phyloP scores from a whole-genome alignment of 2,329 filamentous ascomycete species.

The Neonectria coccinea region DNA sequence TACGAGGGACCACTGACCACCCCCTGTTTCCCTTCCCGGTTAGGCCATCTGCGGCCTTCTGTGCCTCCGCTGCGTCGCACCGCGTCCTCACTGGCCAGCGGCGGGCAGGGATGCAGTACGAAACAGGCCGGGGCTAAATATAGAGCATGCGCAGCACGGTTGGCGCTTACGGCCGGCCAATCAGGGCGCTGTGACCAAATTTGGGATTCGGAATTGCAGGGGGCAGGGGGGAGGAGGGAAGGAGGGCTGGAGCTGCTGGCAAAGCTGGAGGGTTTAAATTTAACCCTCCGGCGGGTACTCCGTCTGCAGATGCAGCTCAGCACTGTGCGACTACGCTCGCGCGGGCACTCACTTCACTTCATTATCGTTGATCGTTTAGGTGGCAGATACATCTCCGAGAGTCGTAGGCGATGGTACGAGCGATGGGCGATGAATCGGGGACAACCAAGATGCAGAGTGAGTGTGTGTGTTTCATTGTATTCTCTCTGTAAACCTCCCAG shows the following conservation, averaged over 20 bases:
- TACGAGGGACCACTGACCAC: slow-evolving; percentile 42
- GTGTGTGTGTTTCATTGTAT: not conserved
- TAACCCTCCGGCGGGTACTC: slow-evolving; percentile 39
- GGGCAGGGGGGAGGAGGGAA: slow-evolving; percentile 17
- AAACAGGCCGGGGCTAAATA: slow-evolving; percentile 51
- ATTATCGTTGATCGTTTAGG: not conserved
- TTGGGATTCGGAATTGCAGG: slow-evolving; percentile 42
- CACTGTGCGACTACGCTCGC: slow-evolving; percentile 37
- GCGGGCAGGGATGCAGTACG: slow-evolving; percentile 36
- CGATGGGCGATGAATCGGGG: not conserved
- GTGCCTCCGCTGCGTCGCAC: slow-evolving; percentile 29
- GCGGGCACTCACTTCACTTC: not conserved
- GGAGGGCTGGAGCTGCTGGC: slow-evolving; percentile 19
- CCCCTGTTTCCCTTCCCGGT: slow-evolving; percentile 35
- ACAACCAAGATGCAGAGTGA: not conserved
- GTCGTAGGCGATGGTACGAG: not conserved
- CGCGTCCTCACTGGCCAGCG: slow-evolving; percentile 36
- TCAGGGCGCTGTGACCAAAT: slow-evolving; percentile 42
- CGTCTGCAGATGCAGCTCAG: slow-evolving; percentile 16
- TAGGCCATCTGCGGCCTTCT: slow-evolving; percentile 32
- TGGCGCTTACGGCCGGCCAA: slow-evolving; percentile 50
- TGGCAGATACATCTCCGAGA: not conserved
- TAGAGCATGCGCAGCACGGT: slow-evolving; percentile 47
- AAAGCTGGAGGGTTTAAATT: slow-evolving; percentile 44
- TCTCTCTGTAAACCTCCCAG: not conserved